Evolutionary conservation across 106 monocot species (phyloP).

Genomic region (Xerophyta viscosa): DNA sequence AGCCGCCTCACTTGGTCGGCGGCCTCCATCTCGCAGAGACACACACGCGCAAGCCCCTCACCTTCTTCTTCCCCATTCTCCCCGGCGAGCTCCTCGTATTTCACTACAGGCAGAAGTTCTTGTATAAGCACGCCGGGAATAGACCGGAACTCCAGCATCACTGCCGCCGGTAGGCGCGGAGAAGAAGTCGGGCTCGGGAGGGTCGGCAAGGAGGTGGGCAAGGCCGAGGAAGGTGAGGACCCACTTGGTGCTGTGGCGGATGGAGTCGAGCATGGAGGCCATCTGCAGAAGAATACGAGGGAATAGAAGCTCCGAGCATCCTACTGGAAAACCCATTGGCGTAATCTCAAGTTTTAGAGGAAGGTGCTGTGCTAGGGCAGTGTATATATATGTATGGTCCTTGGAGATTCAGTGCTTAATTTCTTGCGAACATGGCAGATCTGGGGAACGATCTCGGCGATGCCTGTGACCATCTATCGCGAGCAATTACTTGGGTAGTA

Average conservation of each 20-base stretch:
- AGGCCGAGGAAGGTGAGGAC: too few relatives aligned
- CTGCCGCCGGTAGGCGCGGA: conserved; percentile 40
- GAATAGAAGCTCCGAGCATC: too few relatives aligned
- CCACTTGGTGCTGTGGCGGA: conserved; percentile 37
- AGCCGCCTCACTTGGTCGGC: conserved; percentile 32
- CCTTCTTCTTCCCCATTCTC: neutral
- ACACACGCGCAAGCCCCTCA: conserved; percentile 32
- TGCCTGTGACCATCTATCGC: too few relatives aligned
- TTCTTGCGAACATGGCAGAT: too few relatives aligned
- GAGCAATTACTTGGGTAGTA: too few relatives aligned
- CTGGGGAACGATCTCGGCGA: too few relatives aligned
- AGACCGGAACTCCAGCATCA: conserved; percentile 14
- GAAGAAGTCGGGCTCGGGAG: conserved; percentile 21
- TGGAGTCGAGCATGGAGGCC: conserved; percentile 34
- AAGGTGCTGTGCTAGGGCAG: too few relatives aligned
- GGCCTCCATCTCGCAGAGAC: conserved; percentile 37
- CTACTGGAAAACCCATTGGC: conserved; percentile 69
- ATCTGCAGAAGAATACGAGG: conserved; percentile 31
- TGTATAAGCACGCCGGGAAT: conserved; percentile 23
- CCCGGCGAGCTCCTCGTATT: conserved; percentile 1
- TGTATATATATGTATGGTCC: too few relatives aligned
- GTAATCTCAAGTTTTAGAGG: too few relatives aligned
- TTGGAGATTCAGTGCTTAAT: too few relatives aligned
- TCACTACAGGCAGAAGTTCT: conserved; percentile 13
- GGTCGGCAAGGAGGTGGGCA: too few relatives aligned